A percentile compares a stretch with the other conserved stretches of the same genome.
phyloP scores from a whole-genome alignment of 192 early-diverging fungal species.

The Dissophora ornata region DNA sequence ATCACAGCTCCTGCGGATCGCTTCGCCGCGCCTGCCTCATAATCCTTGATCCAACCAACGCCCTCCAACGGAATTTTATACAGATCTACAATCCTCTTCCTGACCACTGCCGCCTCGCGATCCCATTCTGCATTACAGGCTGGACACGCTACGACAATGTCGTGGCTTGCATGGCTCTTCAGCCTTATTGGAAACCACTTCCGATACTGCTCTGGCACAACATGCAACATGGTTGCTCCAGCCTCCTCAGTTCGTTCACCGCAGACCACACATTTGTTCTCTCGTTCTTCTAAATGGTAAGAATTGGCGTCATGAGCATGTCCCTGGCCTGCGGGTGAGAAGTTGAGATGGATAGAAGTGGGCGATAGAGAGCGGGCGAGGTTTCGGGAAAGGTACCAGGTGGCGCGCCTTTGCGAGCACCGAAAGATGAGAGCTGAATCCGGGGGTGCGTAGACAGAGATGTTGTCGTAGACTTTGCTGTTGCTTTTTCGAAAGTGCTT shows the following conservation, averaged over 20 bases:
- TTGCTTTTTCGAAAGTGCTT: constrained; percentile 47
- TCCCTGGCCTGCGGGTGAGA: constrained; percentile 48
- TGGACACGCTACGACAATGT: constrained; percentile 47
- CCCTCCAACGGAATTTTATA: constrained; percentile 43
- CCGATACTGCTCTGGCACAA: constrained; percentile 47
- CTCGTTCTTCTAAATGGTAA: constrained; percentile 43
- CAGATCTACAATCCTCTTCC: constrained; percentile 30
- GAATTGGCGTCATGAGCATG: constrained; percentile 18
- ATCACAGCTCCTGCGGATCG: constrained; percentile 39
- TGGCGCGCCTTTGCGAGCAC: constrained; percentile 43
- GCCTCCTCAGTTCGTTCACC: constrained; percentile 20
- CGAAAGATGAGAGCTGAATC: constrained; percentile 49
- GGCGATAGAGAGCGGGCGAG: constrained; percentile 24
- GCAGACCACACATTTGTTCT: constrained; percentile 51
- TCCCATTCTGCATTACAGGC: constrained; percentile 51
- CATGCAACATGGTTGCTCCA: constrained; percentile 50
- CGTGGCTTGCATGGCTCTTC: constrained; percentile 50
- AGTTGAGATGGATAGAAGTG: constrained; percentile 47
- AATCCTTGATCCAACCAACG: constrained; percentile 45
- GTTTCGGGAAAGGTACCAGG: constrained; percentile 41
- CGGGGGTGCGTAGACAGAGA: constrained; percentile 51
- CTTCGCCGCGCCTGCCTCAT: constrained; percentile 39
- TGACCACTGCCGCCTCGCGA: constrained; percentile 33
- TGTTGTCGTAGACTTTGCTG: constrained; percentile 44
- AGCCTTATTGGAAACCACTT: constrained; percentile 45